Percentiles rank a stretch among this genome's conserved stretches.
These are phyloP conservation scores for Carnegiea gigantea DNA, from an alignment of 179 eudicot genomes.

Conservation along the genomic window DNA sequence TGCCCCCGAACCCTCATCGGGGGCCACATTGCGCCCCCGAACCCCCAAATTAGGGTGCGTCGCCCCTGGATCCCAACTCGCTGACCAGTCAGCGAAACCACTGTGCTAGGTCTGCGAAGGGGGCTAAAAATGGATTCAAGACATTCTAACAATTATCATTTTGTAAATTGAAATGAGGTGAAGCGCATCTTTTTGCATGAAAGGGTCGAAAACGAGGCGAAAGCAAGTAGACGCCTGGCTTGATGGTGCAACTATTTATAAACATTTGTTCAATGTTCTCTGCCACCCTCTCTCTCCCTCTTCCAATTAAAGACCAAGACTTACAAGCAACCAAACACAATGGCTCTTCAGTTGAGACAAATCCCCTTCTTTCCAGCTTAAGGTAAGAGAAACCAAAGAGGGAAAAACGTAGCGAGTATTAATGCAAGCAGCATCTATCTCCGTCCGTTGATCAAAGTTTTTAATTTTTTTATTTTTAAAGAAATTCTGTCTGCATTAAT, in stretches of 20 bases:
- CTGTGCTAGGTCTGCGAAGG: too few relatives aligned
- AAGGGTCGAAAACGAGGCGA: conserved; percentile 1
- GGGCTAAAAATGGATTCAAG: too few relatives aligned
- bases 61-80: too few relatives aligned
- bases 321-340: background rate
- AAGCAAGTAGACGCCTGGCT: background rate
- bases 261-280: conserved; percentile 6
- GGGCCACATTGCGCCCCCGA: too few relatives aligned
- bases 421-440: background rate
- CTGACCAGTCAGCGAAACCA: too few relatives aligned
- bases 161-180: too few relatives aligned
- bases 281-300: background rate
- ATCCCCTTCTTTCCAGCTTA: background rate
- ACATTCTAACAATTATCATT: too few relatives aligned
- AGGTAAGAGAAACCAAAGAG: background rate
- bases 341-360: background rate
- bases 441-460: background rate
- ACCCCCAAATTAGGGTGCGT: too few relatives aligned
- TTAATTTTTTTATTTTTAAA: too few relatives aligned
- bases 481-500: too few relatives aligned
- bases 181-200: conserved; percentile 4
- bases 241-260: background rate
- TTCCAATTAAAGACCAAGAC: background rate
- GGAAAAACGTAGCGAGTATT: background rate
- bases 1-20: too few relatives aligned